Evolutionary conservation across 805 yeast genomes (phyloP).

Genomic region (Myxozyma nipponensis): DNA sequence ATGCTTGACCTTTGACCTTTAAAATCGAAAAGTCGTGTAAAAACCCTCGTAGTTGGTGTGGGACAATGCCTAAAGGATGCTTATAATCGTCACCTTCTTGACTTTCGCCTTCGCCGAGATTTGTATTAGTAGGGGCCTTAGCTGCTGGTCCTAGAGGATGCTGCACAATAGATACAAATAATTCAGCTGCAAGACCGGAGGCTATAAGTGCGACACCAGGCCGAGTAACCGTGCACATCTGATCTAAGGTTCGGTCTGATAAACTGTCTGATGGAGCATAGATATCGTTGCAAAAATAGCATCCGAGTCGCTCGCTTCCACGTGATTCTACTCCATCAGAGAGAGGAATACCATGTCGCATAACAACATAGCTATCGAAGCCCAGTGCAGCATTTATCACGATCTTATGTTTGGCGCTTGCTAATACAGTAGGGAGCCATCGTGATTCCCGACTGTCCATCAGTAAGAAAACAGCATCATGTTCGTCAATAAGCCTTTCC

Average conservation of each 20-base stretch:
- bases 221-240: slow-evolving; percentile 97
- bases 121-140: slow-evolving; percentile 32
- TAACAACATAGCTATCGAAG: slow-evolving; percentile 85
- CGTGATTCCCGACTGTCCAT: slow-evolving; percentile 96
- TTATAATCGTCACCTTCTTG: slow-evolving; percentile 30
- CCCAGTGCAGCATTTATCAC: slow-evolving; percentile 94
- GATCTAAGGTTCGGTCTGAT: slow-evolving; percentile 86
- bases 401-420: slow-evolving; percentile 59
- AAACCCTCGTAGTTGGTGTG: slow-evolving; percentile 92
- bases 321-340: slow-evolving; percentile 5
- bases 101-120: slow-evolving; percentile 19
- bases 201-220: slow-evolving; percentile 94
- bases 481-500: slow-evolving; percentile 51
- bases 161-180: slow-evolving; percentile 70
- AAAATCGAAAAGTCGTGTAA: slow-evolving; percentile 60
- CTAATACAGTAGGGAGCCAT: slow-evolving; percentile 93
- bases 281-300: slow-evolving; percentile 94
- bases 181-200: slow-evolving; percentile 78
- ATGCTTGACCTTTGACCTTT: slow-evolving; percentile 67
- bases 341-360: slow-evolving; percentile 73
- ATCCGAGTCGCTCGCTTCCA: slow-evolving; percentile 59
- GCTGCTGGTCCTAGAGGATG: slow-evolving; percentile 52
- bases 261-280: slow-evolving; percentile 89
- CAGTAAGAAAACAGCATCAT: slow-evolving; percentile 74
- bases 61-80: slow-evolving; percentile 62